Evolutionary conservation across 345 rosid species (phyloP).

Genomic region (Raphanus raphanistrum): DNA sequence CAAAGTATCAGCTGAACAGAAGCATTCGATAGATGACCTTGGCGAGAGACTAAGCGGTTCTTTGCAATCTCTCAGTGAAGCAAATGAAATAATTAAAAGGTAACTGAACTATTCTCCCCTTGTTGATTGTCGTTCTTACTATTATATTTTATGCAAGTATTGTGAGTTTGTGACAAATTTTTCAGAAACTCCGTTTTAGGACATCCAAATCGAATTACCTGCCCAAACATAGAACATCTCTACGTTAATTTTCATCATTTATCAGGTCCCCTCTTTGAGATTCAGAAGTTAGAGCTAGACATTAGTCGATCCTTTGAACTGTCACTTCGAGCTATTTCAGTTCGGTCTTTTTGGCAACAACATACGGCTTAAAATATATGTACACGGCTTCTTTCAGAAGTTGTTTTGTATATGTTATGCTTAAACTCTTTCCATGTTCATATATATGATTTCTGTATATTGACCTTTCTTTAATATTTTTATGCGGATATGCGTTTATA

Average conservation of each 20-base stretch:
- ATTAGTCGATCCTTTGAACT: background rate
- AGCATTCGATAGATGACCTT: constrained; percentile 75
- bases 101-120: constrained; percentile 26
- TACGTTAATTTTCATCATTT: background rate
- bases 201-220: background rate
- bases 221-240: background rate
- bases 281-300: background rate
- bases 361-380: background rate
- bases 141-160: constrained; percentile 6
- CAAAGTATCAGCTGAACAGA: constrained; percentile 71
- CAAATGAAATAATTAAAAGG: constrained; percentile 84
- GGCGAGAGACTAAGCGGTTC: constrained; percentile 78
- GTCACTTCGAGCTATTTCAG: constrained; percentile 2
- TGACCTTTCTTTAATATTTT: constrained; percentile 4
- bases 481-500: background rate
- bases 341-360: background rate
- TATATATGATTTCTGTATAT: background rate
- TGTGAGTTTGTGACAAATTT: background rate
- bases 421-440: background rate
- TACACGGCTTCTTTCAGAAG: background rate
- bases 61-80: constrained; percentile 78
- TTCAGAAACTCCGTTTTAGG: background rate
- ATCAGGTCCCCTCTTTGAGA: background rate
- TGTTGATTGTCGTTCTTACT: constrained; percentile 7
- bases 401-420: background rate